A percentile compares a stretch with the other conserved stretches of the same genome.
These are phyloP conservation scores for Macrocybe gigantea DNA, from an alignment of 768 basidiomycete species.

Conservation along the genomic window DNA sequence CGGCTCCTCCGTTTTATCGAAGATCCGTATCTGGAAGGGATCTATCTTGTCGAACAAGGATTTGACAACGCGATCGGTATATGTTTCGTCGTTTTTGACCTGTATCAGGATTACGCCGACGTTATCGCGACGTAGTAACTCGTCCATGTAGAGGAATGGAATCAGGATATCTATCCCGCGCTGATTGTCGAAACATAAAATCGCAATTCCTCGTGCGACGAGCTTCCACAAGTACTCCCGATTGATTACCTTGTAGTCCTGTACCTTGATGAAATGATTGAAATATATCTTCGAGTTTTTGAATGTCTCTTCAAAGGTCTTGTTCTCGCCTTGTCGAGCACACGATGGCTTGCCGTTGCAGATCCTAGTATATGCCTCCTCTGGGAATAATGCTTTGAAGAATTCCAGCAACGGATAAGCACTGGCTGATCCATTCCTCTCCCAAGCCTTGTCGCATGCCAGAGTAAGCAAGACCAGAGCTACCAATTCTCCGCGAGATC, in stretches of 20 bases:
- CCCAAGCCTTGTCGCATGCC: conserved; percentile 12
- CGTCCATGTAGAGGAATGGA: conserved; percentile 9
- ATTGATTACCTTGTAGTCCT: conserved; percentile 13
- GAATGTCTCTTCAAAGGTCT: conserved; percentile 12
- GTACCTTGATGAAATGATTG: conserved; percentile 21
- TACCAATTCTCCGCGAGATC: conserved; percentile 15
- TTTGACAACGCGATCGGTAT: no score
- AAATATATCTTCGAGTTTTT: conserved; percentile 18
- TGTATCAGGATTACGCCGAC: conserved; percentile 7
- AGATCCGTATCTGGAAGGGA: conserved; percentile 13
- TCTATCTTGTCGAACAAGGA: conserved; percentile 16
- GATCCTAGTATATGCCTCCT: background rate
- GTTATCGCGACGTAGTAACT: no score
- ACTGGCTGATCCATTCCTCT: no score
- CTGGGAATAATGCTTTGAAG: background rate
- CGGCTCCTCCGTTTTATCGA: conserved; percentile 5
- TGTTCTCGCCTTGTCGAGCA: background rate
- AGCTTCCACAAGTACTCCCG: conserved; percentile 11
- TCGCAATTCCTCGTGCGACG: conserved; percentile 19
- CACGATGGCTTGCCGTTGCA: background rate
- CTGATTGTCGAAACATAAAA: conserved; percentile 12
- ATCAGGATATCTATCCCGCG: conserved; percentile 17
- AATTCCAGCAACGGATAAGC: background rate
- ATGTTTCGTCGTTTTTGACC: background rate
- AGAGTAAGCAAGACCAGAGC: conserved; percentile 14